These are phyloP conservation scores for Trichomonas vaginalis DNA, from an alignment of 208 protist genomes.

Conservation along the genomic window DNA sequence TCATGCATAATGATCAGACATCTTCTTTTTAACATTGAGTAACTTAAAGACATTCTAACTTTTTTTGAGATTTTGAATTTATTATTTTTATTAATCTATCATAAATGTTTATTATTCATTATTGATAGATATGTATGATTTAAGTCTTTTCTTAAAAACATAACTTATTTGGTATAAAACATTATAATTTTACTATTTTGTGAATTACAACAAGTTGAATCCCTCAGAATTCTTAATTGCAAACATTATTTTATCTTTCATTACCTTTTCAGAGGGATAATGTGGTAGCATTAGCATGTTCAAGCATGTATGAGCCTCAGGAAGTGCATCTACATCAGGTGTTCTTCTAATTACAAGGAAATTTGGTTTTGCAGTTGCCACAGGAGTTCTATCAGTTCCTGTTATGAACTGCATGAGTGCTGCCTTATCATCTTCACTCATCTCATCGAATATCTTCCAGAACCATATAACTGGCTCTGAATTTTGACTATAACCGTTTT, in stretches of 20 bases:
- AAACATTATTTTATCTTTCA: conserved; percentile 41
- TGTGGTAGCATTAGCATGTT: conserved; percentile 58
- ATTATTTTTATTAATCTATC: no score
- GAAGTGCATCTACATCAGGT: conserved; percentile 39
- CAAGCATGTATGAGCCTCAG: conserved; percentile 65
- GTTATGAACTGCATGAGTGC: conserved; percentile 46
- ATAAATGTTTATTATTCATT: no score
- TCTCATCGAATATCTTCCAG: conserved; percentile 43
- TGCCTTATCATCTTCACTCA: conserved; percentile 40
- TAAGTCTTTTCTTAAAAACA: no score
- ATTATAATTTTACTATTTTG: no score
- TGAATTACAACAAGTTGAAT: conserved; percentile 35
- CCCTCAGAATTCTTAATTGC: conserved; percentile 36
- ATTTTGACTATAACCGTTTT: conserved; percentile 40
- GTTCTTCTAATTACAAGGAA: conserved; percentile 23
- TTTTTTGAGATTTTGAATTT: no score
- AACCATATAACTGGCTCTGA: conserved; percentile 32
- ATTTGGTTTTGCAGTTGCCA: not conserved
- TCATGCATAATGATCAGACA: no score
- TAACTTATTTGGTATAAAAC: no score
- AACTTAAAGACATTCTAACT: no score
- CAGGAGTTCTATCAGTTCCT: conserved; percentile 28
- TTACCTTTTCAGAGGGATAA: conserved; percentile 50
- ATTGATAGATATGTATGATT: no score
- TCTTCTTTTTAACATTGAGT: no score